These are phyloP conservation scores for Trypanosoma avium DNA, from an alignment of 208 protist species.

Conservation along the genomic window DNA sequence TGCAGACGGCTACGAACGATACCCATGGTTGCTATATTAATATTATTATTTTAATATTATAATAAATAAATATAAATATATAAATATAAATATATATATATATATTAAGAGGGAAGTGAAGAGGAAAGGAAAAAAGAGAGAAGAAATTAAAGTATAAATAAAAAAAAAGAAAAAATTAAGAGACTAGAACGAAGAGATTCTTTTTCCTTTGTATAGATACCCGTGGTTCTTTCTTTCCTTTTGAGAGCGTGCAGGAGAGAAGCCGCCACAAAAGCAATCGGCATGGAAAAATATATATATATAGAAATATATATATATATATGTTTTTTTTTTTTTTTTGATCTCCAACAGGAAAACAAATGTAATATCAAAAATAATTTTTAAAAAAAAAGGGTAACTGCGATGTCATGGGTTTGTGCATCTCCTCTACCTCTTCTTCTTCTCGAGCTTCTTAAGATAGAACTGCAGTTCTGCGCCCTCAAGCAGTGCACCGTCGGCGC, in stretches of 20 bases:
- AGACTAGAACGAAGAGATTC: too few relatives aligned
- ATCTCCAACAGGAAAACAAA: too few relatives aligned
- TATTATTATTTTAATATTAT: neutral
- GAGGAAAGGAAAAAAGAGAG: neutral
- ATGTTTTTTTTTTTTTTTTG: too few relatives aligned
- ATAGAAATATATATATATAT: too few relatives aligned
- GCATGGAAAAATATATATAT: too few relatives aligned
- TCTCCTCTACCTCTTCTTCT: slow-evolving; percentile 96
- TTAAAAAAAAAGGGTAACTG: neutral
- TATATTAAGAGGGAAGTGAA: slow-evolving; percentile 1
- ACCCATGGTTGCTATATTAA: slow-evolving; percentile 79
- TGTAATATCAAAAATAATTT: neutral
- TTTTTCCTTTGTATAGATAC: too few relatives aligned
- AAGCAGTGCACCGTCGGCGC: slow-evolving; percentile 98
- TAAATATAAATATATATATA: neutral
- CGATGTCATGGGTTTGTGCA: neutral
- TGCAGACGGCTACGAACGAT: slow-evolving; percentile 97
- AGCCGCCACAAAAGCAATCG: too few relatives aligned
- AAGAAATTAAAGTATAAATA: neutral
- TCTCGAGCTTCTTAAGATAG: slow-evolving; percentile 98
- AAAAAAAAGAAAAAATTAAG: neutral
- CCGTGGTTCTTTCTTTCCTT: too few relatives aligned
- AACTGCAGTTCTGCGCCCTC: slow-evolving; percentile 99
- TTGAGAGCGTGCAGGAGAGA: too few relatives aligned
- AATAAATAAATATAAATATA: neutral